Evolutionary conservation across 106 monocot genomes (phyloP), one percentile per base, ranked within the genome.

Genomic region (Triglochin maritima): DNA sequence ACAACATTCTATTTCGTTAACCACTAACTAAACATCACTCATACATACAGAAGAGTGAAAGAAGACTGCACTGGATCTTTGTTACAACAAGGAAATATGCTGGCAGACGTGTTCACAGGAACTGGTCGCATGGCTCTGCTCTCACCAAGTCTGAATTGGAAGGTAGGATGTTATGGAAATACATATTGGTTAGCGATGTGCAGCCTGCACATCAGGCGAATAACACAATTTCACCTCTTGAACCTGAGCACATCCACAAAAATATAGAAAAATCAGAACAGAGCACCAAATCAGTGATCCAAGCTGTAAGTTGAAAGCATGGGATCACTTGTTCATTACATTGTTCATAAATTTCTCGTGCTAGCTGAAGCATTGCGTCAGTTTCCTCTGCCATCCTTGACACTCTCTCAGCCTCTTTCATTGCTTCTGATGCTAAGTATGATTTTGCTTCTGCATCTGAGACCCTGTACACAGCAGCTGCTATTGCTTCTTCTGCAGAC

Each of bases 401-500:
- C 29, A 87, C 76, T 59, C 73, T 85, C 63, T 95, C 95, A 11
- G 76, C 77, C 63, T 90, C 85, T 69, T 81, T 95, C 7, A 83
- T 75, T n/a, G 87, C 87, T 75, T 95, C 90, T 41, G 83, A 79
- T 56, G 90, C 95, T 16, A 90, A 62, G 50, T 74, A 83, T 17
- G 85, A 68, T 73, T 95, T 95, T 13, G 87, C 85, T 62, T 90
- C 95, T 48, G 95, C 87, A 45, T 95, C 95, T 8, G 90, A 81
- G 55, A 90, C 81, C 68, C 73, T 87, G 72, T 78, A 83, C 2
- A 83, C 89, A 11, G 85, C 87, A 46, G 72, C 63, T 44, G 47
- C 66, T 12, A 86, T 66, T 45, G 71, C 87, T 43, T 81, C 90
- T 17, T 69, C 82, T 2, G 76, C 14, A 2, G 69, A 59, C 14